A percentile compares a stretch with the other conserved stretches of the same genome.
These are phyloP conservation scores for Pugionium cornutum DNA, from an alignment of 345 rosid species.

Conservation along the genomic window DNA sequence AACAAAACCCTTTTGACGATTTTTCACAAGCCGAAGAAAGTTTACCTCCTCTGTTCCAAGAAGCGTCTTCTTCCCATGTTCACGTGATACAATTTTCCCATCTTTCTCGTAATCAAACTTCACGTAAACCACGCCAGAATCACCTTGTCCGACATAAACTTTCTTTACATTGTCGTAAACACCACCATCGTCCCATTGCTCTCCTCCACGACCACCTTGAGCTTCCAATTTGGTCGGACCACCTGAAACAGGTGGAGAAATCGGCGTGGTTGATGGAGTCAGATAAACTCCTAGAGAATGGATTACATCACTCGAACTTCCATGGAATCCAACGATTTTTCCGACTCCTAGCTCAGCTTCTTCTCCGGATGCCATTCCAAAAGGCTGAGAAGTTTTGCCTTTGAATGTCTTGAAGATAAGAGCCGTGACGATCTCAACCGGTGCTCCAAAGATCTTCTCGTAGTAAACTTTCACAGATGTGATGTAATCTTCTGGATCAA, in stretches of 20 bases:
- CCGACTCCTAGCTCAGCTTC: too few relatives aligned
- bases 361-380: not conserved
- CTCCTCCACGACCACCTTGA: slow-evolving; percentile 42
- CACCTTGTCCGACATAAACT: slow-evolving; percentile 43
- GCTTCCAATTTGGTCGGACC: slow-evolving; percentile 38
- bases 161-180: slow-evolving; percentile 36
- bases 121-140: slow-evolving; percentile 38
- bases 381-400: slow-evolving; percentile 32
- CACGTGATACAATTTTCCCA: slow-evolving; percentile 35
- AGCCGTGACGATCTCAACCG: slow-evolving; percentile 27
- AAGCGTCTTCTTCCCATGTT: slow-evolving; percentile 38
- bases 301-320: slow-evolving; percentile 27
- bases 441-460: slow-evolving; percentile 33
- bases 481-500: slow-evolving; percentile 34
- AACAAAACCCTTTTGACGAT: too few relatives aligned
- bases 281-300: slow-evolving; percentile 38
- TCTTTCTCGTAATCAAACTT: slow-evolving; percentile 39
- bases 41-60: slow-evolving; percentile 40
- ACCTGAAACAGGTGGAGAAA: slow-evolving; percentile 23
- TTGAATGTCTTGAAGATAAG: slow-evolving; percentile 33
- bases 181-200: slow-evolving; percentile 42
- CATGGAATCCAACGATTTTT: slow-evolving; percentile 35
- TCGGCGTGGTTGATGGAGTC: slow-evolving; percentile 20
- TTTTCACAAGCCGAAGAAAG: not conserved
- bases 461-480: slow-evolving; percentile 37